Evolutionary conservation across 495 filamentous ascomycete genomes (phyloP).

Genomic region (Penicillium coffeae): DNA sequence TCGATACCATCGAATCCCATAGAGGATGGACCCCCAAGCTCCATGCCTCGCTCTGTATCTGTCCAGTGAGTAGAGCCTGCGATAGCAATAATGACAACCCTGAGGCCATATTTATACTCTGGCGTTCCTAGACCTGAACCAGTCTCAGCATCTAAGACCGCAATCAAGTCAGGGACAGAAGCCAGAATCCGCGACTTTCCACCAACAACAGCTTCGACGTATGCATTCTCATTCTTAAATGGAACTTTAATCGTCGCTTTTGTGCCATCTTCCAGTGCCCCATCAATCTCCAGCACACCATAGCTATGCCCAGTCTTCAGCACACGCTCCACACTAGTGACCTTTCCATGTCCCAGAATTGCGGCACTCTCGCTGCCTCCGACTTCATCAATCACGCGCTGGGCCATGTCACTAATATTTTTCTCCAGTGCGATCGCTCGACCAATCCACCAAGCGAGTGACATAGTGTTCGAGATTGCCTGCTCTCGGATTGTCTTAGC

Average conservation of each 20-base stretch:
- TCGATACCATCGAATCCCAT: slow-evolving; percentile 32
- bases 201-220: slow-evolving; percentile 37
- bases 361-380: slow-evolving; percentile 48
- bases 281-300: slow-evolving; percentile 37
- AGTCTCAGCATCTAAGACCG: slow-evolving; percentile 56
- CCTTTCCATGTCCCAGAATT: slow-evolving; percentile 59
- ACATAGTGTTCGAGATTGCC: slow-evolving; percentile 35
- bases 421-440: slow-evolving; percentile 50
- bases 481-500: slow-evolving; percentile 24
- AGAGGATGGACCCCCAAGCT: slow-evolving; percentile 27
- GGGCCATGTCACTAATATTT: slow-evolving; percentile 41
- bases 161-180: slow-evolving; percentile 58
- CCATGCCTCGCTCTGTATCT: slow-evolving; percentile 28
- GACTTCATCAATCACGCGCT: slow-evolving; percentile 54
- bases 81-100: slow-evolving; percentile 55
- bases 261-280: slow-evolving; percentile 48
- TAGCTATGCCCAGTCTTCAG: slow-evolving; percentile 30
- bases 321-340: slow-evolving; percentile 51
- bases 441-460: slow-evolving; percentile 44
- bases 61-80: slow-evolving; percentile 56
- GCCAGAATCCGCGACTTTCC: slow-evolving; percentile 47
- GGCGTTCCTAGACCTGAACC: slow-evolving; percentile 58
- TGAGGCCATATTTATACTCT: slow-evolving; percentile 58
- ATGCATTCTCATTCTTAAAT: slow-evolving; percentile 65
- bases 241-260: slow-evolving; percentile 35